phyloP scores from a whole-genome alignment of 805 yeast genomes.

The Saccharomycopsis sp. region DNA sequence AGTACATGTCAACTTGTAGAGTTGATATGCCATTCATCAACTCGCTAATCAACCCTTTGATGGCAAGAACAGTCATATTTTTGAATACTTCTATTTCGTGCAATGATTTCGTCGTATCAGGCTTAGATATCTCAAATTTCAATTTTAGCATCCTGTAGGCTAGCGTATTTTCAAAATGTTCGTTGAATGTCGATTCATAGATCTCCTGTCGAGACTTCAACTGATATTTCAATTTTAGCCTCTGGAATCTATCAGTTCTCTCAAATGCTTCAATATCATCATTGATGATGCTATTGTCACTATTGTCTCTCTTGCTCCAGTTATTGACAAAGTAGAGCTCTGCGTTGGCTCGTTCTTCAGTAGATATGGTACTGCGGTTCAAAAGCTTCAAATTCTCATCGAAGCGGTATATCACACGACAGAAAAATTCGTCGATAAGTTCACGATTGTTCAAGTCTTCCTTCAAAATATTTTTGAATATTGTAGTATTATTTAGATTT shows the following conservation, averaged over 20 bases:
- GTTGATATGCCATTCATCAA: constrained; percentile 5
- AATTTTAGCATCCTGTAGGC: constrained; percentile 1
- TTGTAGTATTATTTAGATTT: background rate
- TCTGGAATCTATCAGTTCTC: constrained; percentile 18
- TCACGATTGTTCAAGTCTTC: background rate
- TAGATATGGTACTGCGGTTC: constrained; percentile 50
- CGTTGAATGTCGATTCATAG: background rate
- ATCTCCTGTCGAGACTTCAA: background rate
- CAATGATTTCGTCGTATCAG: background rate
- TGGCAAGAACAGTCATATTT: constrained; percentile 2
- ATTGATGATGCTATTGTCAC: background rate
- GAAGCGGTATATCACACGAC: constrained; percentile 20
- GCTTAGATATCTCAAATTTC: background rate
- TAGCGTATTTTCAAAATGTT: background rate
- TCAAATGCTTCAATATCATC: background rate
- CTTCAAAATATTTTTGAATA: background rate
- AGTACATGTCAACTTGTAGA: constrained; percentile 3
- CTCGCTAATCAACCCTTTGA: constrained; percentile 12
- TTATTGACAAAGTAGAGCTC: constrained; percentile 60
- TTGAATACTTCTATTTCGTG: constrained; percentile 2
- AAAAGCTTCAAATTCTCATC: constrained; percentile 32
- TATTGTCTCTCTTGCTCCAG: constrained; percentile 30
- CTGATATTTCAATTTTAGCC: constrained; percentile 20
- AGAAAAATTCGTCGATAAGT: constrained; percentile 23
- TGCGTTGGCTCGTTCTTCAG: constrained; percentile 49